A percentile compares a stretch with the other conserved stretches of the same genome.
Evolutionary conservation across 2,329 filamentous ascomycete genomes (phyloP).

Genomic region (Trichoderma breve): DNA sequence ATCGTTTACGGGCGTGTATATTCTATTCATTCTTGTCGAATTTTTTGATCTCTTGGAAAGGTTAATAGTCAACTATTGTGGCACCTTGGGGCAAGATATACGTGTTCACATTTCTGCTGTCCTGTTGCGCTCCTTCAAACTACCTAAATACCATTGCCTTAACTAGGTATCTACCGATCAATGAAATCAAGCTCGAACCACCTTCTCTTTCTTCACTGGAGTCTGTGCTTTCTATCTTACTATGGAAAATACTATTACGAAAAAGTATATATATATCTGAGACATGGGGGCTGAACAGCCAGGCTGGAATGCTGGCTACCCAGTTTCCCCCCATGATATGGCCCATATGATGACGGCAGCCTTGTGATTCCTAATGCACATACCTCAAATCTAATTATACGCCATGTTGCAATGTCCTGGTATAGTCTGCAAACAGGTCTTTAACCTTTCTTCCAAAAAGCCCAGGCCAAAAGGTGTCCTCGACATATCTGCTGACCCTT

Average conservation of each 20-base stretch:
- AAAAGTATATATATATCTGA: neutral
- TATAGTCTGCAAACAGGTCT: conserved; percentile 75
- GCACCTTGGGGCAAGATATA: neutral
- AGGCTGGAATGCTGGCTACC: neutral
- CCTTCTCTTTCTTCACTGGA: neutral
- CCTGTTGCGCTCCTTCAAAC: conserved; percentile 3
- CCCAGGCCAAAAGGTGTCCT: conserved; percentile 64
- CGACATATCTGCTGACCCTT: conserved; percentile 60
- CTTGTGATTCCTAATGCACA: neutral
- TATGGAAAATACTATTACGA: neutral
- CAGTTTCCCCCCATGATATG: neutral
- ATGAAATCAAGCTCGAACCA: neutral
- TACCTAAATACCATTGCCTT: neutral
- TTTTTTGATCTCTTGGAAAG: neutral
- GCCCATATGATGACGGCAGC: neutral
- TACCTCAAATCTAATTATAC: neutral
- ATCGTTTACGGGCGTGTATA: conserved; percentile 11
- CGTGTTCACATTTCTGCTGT: neutral
- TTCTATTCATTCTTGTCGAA: neutral
- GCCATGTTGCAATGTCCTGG: conserved; percentile 27
- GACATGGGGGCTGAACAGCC: neutral
- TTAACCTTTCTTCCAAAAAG: conserved; percentile 65
- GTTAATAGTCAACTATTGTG: neutral
- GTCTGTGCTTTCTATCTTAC: neutral
- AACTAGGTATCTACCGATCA: neutral